These are phyloP conservation scores for Claviceps pazoutovae DNA, from an alignment of 2,329 filamentous ascomycete species.

Conservation along the genomic window DNA sequence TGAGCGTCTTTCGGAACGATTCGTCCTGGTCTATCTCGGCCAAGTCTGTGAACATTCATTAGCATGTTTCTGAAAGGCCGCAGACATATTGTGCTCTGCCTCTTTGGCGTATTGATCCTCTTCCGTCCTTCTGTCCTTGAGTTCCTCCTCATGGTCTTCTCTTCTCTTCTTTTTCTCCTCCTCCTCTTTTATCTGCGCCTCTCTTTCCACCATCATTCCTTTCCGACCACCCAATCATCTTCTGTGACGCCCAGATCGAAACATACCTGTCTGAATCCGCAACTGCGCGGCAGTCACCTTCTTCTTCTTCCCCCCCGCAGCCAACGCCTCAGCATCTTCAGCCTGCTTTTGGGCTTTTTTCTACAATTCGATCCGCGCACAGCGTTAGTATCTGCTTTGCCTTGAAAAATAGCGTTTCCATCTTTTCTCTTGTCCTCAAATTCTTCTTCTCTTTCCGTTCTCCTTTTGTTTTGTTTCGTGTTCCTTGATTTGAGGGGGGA, in stretches of 20 bases:
- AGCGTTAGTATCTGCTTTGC: constrained; percentile 6
- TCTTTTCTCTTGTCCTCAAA: not conserved
- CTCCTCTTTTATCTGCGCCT: not conserved
- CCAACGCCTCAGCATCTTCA: constrained; percentile 62
- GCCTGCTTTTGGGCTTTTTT: constrained; percentile 96
- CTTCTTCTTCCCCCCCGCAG: constrained; percentile 76
- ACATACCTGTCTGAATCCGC: constrained; percentile 81
- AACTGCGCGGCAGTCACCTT: constrained; percentile 95
- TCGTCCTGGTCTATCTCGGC: constrained; percentile 44
- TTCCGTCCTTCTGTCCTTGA: not conserved
- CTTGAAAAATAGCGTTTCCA: not conserved
- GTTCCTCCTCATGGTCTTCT: not conserved
- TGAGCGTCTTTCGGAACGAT: constrained; percentile 66
- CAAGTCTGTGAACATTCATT: constrained; percentile 42
- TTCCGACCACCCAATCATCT: too few species aligned
- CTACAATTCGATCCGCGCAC: constrained; percentile 28
- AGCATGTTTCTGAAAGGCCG: too few species aligned
- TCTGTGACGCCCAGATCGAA: not conserved
- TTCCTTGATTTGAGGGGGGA: not conserved
- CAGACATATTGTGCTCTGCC: too few species aligned
- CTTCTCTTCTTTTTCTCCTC: not conserved
- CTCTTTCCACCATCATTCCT: too few species aligned
- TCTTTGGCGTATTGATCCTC: not conserved
- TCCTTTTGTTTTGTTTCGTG: not conserved
- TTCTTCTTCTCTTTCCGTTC: not conserved